Evolutionary conservation across 2,329 filamentous ascomycete genomes (phyloP), one percentile per base, ranked within the genome.

Genomic region (Xylaria sp.): DNA sequence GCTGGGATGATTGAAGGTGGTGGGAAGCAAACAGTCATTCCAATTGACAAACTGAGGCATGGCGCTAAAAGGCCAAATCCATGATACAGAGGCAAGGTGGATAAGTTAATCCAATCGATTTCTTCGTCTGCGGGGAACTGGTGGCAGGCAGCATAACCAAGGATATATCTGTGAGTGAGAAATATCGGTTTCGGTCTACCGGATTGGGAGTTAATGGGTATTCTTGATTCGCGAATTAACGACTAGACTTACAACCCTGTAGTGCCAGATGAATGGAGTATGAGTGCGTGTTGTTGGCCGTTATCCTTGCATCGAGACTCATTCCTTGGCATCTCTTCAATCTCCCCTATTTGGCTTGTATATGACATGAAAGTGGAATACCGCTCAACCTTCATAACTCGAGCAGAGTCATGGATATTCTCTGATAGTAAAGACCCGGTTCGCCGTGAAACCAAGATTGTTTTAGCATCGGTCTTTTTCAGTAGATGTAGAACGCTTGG

Each of bases 221-320:
- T 5, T 41, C 10, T 25, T 8, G 25, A 1, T 13, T 6, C 4
- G 41, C 7, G 5, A n/a, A 41, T 4, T 1, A 4, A 29, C 3
- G 6, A 13, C 6, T 41, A 1, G 48, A 33, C 54, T 40, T 49
- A 49, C 49, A 56, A 31, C n/a, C 75, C 75, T 1, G 75, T 77
- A 4, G 74, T 75, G 0, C 75, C 74, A 0, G 74, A 76, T 3
- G 73, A 75, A 58, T 76, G 74, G 4, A 76, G 64, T 23, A 75
- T 69, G 23, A 76, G 19, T 4, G 49, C 31, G n/a, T 67, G 62
- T 3, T 8, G 44, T 23, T 41, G 4, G 7, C 25, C 54, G 13
- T 46, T 56, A 10, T 23, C 15, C 27, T 29, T n/a, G 8, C 4
- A 17, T 25, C 1, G 33, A 17, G 43, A 23, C 25, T 23, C 13